A percentile compares a stretch with the other conserved stretches of the same genome.
phyloP scores from a whole-genome alignment of 495 filamentous ascomycete species.

The Aspergillus steynii region DNA sequence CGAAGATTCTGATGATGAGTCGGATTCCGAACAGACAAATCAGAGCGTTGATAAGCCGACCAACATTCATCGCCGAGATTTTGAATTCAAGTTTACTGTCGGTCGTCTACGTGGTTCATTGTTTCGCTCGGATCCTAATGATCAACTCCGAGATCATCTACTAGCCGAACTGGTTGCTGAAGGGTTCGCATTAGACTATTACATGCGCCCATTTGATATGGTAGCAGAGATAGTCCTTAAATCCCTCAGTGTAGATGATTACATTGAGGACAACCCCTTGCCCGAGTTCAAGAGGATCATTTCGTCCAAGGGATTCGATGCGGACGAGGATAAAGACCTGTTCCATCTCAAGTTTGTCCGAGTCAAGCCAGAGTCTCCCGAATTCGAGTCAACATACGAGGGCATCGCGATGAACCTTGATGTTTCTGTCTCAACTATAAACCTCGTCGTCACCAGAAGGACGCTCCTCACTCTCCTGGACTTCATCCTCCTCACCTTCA shows the following conservation, averaged over 20 bases:
- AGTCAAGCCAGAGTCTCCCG: conserved; percentile 88
- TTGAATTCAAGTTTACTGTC: conserved; percentile 95
- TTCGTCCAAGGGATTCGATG: conserved; percentile 76
- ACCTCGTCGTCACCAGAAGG: conserved; percentile 88
- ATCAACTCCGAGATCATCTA: conserved; percentile 72
- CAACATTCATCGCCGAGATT: conserved; percentile 80
- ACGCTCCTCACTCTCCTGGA: conserved; percentile 94
- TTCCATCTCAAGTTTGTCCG: conserved; percentile 85
- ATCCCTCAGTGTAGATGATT: conserved; percentile 88
- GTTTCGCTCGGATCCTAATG: conserved; percentile 81
- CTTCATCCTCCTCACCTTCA: conserved; percentile 93
- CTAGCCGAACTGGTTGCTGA: conserved; percentile 91
- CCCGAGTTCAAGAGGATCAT: conserved; percentile 96
- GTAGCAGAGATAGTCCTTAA: conserved; percentile 84
- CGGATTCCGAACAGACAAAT: conserved; percentile 59
- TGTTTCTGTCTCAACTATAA: conserved; percentile 91
- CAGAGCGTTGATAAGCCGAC: conserved; percentile 57
- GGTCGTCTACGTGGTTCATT: conserved; percentile 90
- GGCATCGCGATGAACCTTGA: conserved; percentile 92
- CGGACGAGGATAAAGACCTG: conserved; percentile 74
- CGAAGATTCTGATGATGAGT: conserved; percentile 65
- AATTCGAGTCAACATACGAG: conserved; percentile 87
- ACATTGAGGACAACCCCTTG: conserved; percentile 83
- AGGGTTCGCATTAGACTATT: conserved; percentile 82
- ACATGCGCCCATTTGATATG: conserved; percentile 87